phyloP scores from a whole-genome alignment of 1,284 basidiomycete species.

The Ganoderma leucocontextum region DNA sequence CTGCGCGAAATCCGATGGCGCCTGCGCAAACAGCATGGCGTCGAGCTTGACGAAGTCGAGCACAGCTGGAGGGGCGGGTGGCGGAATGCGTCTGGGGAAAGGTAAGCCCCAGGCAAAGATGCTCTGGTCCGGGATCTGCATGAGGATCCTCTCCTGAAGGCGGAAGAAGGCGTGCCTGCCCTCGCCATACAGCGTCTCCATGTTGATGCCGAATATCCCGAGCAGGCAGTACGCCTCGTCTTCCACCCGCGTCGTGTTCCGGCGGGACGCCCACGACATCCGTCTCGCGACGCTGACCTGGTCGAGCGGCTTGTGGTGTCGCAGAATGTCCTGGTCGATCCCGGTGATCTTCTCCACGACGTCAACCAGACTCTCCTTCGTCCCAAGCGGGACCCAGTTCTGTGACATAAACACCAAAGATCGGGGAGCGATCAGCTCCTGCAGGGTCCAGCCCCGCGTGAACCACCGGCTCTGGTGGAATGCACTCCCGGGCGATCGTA shows the following conservation, averaged over 20 bases:
- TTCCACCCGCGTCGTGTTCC: conserved; percentile 2
- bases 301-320: background rate
- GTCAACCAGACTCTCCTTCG: conserved; percentile 4
- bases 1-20: background rate
- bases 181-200: conserved; percentile 14
- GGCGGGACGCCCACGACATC: conserved; percentile 13
- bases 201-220: conserved; percentile 16
- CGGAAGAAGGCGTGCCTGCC: conserved; percentile 6
- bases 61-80: background rate
- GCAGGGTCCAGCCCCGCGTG: background rate
- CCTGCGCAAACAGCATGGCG: conserved; percentile 2
- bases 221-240: conserved; percentile 15
- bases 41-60: conserved; percentile 2
- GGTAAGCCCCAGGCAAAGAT: conserved; percentile 19
- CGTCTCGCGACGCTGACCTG: conserved; percentile 10
- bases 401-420: conserved; percentile 11
- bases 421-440: background rate
- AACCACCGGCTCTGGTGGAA: conserved; percentile 3
- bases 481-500: background rate
- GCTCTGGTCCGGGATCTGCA: conserved; percentile 10
- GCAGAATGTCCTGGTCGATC: conserved; percentile 1
- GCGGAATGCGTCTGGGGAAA: background rate
- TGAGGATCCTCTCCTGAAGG: conserved; percentile 15
- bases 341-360: conserved; percentile 8
- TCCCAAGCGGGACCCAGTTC: conserved; percentile 3